Evolutionary conservation across 495 filamentous ascomycete genomes (phyloP), one percentile per base, ranked within the genome.

Genomic region (Penicillium ucsense): DNA sequence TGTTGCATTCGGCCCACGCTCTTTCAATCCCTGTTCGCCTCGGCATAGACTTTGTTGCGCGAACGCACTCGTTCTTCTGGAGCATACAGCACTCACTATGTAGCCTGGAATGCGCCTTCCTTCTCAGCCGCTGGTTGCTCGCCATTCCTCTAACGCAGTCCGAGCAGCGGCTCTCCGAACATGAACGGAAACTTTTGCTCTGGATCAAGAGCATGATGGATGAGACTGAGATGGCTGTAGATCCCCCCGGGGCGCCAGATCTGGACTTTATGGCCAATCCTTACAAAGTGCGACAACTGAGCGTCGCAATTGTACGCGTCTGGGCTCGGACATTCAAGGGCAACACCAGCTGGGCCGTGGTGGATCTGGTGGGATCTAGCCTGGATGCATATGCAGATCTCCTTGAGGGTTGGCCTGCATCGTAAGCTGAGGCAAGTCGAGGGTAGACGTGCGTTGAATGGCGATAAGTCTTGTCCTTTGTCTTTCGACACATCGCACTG

Each of bases 201-300:
- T 84, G 78, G 72, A 73, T 88, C 35, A 79, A 82, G 44, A 81
- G 78, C 53, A 84, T 88, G 79, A 74, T 88, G 53, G 80, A 85
- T 56, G 84, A 88, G 68, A 87, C 84, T 6, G 81, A 85, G 50
- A 82, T 85, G 60, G 81, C 82, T 38, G 79, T 83, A 35, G 65
- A 69, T 55, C 65, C 65, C 6, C 61, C 64, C 5, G 70, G 69
- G 6, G 62, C 67, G 30, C 67, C 66, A 9, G 67, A 75, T 33
- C 40, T 67, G 39, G 68, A 72, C 0, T 73, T 75, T 49, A 60
- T 75, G 50, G 54, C 68, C 27, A 70, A 69, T 44, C 68, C 63
- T 10, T 70, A 63, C 44, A 75, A 75, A 48, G 67, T 66, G 34
- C 67, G 63, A 8, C 71, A 73, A 52, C 61, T 75, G 3, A 74